These are phyloP conservation scores for Babesia bovis DNA, from an alignment of 169 alveolate species.

Conservation along the genomic window DNA sequence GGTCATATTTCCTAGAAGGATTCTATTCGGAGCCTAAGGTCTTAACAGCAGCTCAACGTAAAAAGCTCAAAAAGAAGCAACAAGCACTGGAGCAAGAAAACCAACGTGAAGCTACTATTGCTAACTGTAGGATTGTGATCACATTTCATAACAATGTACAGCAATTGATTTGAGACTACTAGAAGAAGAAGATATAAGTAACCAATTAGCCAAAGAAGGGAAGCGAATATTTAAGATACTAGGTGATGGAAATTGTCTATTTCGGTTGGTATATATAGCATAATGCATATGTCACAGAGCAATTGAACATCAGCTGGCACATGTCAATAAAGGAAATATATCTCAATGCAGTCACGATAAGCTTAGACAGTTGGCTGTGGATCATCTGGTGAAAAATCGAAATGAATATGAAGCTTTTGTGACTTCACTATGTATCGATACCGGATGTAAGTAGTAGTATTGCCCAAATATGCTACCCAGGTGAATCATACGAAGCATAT, in stretches of 20 bases:
- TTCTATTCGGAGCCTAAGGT: conserved; percentile 33
- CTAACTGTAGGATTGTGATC: not conserved
- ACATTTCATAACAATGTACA: not conserved
- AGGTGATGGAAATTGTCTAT: conserved; percentile 67
- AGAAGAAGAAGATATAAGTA: conserved; percentile 19
- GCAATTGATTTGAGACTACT: conserved; percentile 18
- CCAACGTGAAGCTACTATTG: conserved; percentile 18
- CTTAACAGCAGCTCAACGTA: conserved; percentile 50
- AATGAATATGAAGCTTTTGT: conserved; percentile 34
- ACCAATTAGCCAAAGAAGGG: conserved; percentile 7
- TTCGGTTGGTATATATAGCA: conserved; percentile 18
- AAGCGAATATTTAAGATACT: conserved; percentile 19
- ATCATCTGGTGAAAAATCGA: conserved; percentile 33
- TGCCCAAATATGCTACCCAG: not conserved
- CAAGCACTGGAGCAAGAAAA: conserved; percentile 23
- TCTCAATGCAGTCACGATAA: conserved; percentile 14
- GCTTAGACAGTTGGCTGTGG: conserved; percentile 25
- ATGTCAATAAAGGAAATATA: not conserved
- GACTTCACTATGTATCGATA: not conserved
- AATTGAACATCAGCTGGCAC: conserved; percentile 54
- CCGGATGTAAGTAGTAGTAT: too few species aligned
- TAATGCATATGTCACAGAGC: conserved; percentile 1
- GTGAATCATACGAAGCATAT: conserved; percentile 7
- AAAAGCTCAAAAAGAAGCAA: conserved; percentile 61
- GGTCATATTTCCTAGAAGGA: not conserved